Evolutionary conservation across 2,329 filamentous ascomycete species (phyloP).

Genomic region (Sporothrix brunneoviolacea): DNA sequence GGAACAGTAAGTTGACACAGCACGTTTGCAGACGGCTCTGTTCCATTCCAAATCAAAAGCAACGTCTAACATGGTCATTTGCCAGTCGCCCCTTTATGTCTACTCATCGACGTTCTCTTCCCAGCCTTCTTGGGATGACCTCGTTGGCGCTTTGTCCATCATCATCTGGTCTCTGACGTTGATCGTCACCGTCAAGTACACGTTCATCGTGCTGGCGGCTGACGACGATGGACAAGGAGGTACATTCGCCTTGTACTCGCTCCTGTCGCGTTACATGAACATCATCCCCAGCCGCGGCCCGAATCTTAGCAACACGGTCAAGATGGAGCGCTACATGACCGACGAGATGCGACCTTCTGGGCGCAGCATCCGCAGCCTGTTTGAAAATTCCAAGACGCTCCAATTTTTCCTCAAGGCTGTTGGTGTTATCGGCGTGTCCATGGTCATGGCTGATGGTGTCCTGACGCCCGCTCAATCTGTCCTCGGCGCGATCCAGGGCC

Average conservation of each 20-base stretch:
- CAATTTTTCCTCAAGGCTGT: conserved; percentile 52
- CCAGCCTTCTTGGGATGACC: conserved; percentile 48
- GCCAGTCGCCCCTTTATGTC: conserved; percentile 54
- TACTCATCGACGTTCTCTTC: conserved; percentile 60
- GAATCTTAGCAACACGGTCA: conserved; percentile 40
- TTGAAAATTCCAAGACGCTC: conserved; percentile 50
- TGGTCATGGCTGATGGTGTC: conserved; percentile 59
- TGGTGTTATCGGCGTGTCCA: conserved; percentile 58
- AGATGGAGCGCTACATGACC: conserved; percentile 52
- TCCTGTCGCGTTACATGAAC: conserved; percentile 55
- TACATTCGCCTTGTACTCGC: conserved; percentile 55
- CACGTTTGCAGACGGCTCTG: no score
- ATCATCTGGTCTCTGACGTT: conserved; percentile 64
- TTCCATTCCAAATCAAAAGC: no score
- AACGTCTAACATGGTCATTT: no score
- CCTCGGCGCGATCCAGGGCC: conserved; percentile 60
- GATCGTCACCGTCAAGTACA: conserved; percentile 65
- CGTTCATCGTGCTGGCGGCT: conserved; percentile 57
- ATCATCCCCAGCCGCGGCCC: conserved; percentile 53
- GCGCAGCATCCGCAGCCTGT: conserved; percentile 44
- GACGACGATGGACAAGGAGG: conserved; percentile 68
- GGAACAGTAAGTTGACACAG: no score
- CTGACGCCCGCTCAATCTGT: conserved; percentile 65
- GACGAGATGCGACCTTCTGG: conserved; percentile 48
- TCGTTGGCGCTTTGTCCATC: conserved; percentile 59